Evolutionary conservation across 2,329 filamentous ascomycete genomes (phyloP).

Genomic region (Clonostachys byssicola): DNA sequence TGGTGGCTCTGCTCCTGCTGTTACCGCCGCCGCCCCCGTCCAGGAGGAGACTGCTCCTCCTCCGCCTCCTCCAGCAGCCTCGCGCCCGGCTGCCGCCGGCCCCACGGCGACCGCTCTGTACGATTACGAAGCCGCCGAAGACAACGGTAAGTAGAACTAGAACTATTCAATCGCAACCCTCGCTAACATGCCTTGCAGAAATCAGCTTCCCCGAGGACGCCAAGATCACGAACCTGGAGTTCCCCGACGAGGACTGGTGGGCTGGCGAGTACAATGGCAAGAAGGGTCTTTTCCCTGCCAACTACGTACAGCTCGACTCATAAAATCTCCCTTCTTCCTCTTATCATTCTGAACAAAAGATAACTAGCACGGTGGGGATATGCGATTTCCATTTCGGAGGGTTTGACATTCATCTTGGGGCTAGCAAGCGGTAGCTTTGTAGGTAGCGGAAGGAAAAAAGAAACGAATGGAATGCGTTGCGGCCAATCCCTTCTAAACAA

Average conservation of each 20-base stretch:
- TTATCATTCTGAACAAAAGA: no score
- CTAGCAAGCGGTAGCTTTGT: background rate
- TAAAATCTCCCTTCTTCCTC: slow-evolving; percentile 7
- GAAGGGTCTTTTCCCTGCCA: slow-evolving; percentile 78
- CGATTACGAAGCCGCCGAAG: slow-evolving; percentile 95
- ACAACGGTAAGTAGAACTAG: slow-evolving; percentile 60
- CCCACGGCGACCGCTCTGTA: slow-evolving; percentile 82
- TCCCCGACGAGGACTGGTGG: slow-evolving; percentile 99
- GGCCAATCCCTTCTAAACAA: background rate
- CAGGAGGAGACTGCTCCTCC: slow-evolving; percentile 3
- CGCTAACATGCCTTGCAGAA: slow-evolving; percentile 40
- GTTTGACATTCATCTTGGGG: no score
- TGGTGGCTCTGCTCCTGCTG: slow-evolving; percentile 24
- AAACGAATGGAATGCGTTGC: background rate
- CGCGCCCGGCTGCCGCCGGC: slow-evolving; percentile 36
- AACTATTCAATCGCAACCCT: background rate
- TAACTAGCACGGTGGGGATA: background rate
- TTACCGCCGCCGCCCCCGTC: slow-evolving; percentile 12
- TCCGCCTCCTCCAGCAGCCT: slow-evolving; percentile 25
- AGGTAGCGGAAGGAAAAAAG: no score
- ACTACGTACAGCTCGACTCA: slow-evolving; percentile 59
- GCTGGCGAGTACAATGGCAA: slow-evolving; percentile 79
- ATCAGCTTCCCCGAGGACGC: slow-evolving; percentile 86
- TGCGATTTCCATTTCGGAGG: background rate
- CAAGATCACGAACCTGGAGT: slow-evolving; percentile 79